Base-by-base conservation (phyloP, 148 eudicot species). In the Nyssa sinensis region DNA sequence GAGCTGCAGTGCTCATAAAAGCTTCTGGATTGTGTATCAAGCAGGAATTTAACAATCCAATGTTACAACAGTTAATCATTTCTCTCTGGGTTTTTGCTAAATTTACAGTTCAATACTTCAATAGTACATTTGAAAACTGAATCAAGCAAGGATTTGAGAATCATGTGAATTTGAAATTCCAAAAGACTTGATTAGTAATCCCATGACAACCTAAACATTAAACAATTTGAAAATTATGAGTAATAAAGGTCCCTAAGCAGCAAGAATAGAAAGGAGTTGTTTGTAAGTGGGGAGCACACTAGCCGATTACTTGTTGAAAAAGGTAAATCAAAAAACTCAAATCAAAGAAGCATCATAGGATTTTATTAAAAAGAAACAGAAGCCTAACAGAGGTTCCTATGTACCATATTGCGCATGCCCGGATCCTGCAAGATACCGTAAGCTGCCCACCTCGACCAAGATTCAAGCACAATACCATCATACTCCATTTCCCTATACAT, bases 391-490 rank as follows among this genome's bases (percentile, higher is more conserved):
- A 53, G 27, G 33, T 13, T 64, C 30, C 37, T 12, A 62, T 64
- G 65, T 88, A 95, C 99, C 94, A 62, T 33, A 81, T 84, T 87
- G 60, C 97, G 89, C 88, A 89, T 62, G 60, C 77, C 80, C 65
- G 91, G 79, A 76, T 93, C 91, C 59, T 91, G 86, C 73, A 95
- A 86, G 84, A 95, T 74, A 74, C 94, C 93, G 81, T 87, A 90
- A 69, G 88, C 89, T 70, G 92, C 91, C 99, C 99, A 95, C 78
- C 91, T 93, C 62, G 99, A 95, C 99, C 99, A 95, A 58, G 99
- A 91, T 80, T 95, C 99, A 27, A 95, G 90, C 58, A 93, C 99
- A 72, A 95, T 79, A 69, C 99, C 99, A 81, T 95, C 98, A 86
- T 88, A 95, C 60, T 66, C 90, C 93, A 93, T 85, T 77, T 95